Conservation (phyloP, 2,329 filamentous ascomycete genomes). For the Curvularia sp. region DNA sequence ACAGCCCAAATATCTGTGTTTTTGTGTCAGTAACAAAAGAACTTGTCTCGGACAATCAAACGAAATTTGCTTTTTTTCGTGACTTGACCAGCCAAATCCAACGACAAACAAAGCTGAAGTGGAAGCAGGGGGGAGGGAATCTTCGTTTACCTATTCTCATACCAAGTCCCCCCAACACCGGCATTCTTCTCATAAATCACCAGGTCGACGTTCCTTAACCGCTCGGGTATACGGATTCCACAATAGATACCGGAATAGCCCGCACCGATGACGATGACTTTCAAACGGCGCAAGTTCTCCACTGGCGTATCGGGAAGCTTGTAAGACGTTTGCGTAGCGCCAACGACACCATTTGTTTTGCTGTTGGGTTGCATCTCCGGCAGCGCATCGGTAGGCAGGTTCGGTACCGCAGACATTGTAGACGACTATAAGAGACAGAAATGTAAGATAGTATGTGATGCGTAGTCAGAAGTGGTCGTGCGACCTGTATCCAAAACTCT, state of each 20-base stretch:
- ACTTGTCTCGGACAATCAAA: background rate
- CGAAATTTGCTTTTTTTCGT: background rate
- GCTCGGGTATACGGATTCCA: slow-evolving; percentile 55
- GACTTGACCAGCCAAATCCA: too few species aligned
- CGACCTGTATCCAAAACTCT: slow-evolving; percentile 17
- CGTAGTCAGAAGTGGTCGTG: background rate
- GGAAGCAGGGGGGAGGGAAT: background rate
- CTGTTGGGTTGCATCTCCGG: slow-evolving; percentile 20
- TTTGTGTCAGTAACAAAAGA: background rate
- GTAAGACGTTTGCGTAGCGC: slow-evolving; percentile 23
- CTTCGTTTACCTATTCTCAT: slow-evolving; percentile 43
- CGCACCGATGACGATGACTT: slow-evolving; percentile 56
- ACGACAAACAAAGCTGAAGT: background rate
- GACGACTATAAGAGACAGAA: background rate
- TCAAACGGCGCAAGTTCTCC: slow-evolving; percentile 54
- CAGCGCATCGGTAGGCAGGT: slow-evolving; percentile 32
- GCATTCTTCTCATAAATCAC: slow-evolving; percentile 56
- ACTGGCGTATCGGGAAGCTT: slow-evolving; percentile 50
- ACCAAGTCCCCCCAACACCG: slow-evolving; percentile 52
- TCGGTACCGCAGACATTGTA: slow-evolving; percentile 44
- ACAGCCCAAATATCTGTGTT: slow-evolving; percentile 51
- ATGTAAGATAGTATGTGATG: background rate
- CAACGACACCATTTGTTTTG: slow-evolving; percentile 13
- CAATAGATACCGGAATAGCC: slow-evolving; percentile 56
- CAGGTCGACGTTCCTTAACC: slow-evolving; percentile 50